A percentile compares a stretch with the other conserved stretches of the same genome.
Evolutionary conservation across 371 early-diverging fungal species (phyloP).

Genomic region (Mucor circinelloides): DNA sequence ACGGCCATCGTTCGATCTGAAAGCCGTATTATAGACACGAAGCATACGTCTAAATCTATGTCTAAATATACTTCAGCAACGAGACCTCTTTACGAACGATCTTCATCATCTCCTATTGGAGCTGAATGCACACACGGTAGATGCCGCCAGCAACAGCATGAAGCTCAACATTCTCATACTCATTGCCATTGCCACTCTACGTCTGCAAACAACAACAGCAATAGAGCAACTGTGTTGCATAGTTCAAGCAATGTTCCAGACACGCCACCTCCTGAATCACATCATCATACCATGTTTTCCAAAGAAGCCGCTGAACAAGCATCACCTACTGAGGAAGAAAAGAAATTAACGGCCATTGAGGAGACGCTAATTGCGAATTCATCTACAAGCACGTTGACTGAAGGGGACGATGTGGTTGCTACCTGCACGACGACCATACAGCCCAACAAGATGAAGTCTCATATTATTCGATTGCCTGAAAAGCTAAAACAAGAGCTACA

Average conservation of each 20-base stretch:
- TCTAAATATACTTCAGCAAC: not conserved
- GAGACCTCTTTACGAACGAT: not conserved
- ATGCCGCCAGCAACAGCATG: not conserved
- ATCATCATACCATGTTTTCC: not conserved
- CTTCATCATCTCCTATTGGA: not conserved
- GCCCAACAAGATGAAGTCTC: not conserved
- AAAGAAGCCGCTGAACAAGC: not conserved
- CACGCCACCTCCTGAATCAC: conserved; percentile 18
- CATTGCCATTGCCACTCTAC: not conserved
- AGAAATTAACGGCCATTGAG: not conserved
- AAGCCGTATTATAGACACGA: not conserved
- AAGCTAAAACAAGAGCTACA: conserved; percentile 23
- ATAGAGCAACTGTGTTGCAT: not conserved
- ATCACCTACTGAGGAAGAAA: not conserved
- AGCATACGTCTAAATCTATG: not conserved
- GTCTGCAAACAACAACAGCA: not conserved
- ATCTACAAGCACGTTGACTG: conserved; percentile 12
- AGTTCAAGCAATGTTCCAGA: not conserved
- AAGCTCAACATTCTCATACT: not conserved
- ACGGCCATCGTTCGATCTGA: not conserved
- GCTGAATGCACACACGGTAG: not conserved
- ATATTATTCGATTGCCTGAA: conserved; percentile 5
- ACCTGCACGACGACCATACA: not conserved
- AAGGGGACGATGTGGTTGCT: not conserved
- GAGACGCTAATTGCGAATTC: not conserved